phyloP scores from a whole-genome alignment of 805 yeast genomes.

The Barnettozyma californica region DNA sequence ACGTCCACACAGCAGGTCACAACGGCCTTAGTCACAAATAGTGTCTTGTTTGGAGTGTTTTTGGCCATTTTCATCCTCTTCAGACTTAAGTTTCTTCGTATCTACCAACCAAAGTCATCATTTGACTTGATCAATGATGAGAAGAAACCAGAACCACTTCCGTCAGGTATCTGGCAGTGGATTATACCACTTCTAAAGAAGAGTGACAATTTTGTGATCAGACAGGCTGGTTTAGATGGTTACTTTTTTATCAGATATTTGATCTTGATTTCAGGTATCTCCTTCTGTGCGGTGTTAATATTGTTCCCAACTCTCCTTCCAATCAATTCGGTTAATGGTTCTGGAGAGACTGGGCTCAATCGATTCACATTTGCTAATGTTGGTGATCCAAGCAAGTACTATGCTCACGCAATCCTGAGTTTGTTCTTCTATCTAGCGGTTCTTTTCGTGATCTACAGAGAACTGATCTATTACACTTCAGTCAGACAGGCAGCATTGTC shows the following conservation, averaged over 20 bases:
- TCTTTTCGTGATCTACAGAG: constrained; percentile 75
- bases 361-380: constrained; percentile 76
- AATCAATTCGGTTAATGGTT: constrained; percentile 69
- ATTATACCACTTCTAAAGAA: constrained; percentile 53
- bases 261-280: constrained; percentile 45
- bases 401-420: constrained; percentile 78
- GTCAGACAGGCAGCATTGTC: constrained; percentile 73
- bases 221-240: constrained; percentile 92
- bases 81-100: constrained; percentile 59
- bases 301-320: constrained; percentile 74
- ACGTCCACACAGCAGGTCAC: constrained; percentile 73
- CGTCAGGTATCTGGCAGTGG: constrained; percentile 70
- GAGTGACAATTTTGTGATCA: constrained; percentile 69
- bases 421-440: constrained; percentile 74
- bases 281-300: constrained; percentile 49
- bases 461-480: constrained; percentile 70
- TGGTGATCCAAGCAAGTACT: constrained; percentile 53
- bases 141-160: constrained; percentile 68
- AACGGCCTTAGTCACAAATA: constrained; percentile 65
- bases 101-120: constrained; percentile 79
- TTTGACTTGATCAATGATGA: constrained; percentile 53
- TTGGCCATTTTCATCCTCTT: constrained; percentile 57
- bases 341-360: constrained; percentile 62
- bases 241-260: constrained; percentile 83
- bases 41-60: constrained; percentile 59